Base-by-base conservation (phyloP, 2,329 filamentous ascomycete genomes). In the Neofusicoccum cordaticola region DNA sequence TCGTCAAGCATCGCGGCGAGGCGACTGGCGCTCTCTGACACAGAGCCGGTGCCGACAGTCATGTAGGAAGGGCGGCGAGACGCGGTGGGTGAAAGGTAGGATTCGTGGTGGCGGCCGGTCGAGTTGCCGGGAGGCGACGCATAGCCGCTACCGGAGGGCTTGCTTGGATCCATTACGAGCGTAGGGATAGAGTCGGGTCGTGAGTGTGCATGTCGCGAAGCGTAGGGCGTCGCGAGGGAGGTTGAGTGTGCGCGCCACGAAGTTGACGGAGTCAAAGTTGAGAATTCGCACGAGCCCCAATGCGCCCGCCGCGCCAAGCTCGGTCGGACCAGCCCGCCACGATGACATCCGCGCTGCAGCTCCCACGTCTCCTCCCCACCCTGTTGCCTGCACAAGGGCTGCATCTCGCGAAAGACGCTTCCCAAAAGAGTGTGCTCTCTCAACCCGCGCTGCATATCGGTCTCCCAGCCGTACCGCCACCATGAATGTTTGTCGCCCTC, bases 31-130 rank as follows among this genome's bases (percentile, higher is more conserved):
- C 92, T 91, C 73, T 92, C 88, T 19, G 93, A 93, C 22, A 90
- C 88, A 63, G 89, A 88, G 62, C 93, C 93, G 69, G 84, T 88
- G 65, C 94, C 94, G 58, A 97, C 91, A 4, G 92, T 96, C 89
- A 96, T 91, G 78, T 93, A 97, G 66, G 87, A 84, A 58, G 90
- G 90, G 67, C 78, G 61, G 71, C 65, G 69, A 68, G 53, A 35
- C 8, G 42, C 42, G 31, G 48, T 47, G 41, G 47, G 34, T 17
- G 63, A 47, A 11, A 65, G 63, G 47, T 65, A 61, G 44, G 63
- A 65, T 52, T 65, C 63, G 34, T 45, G 27, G 63, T 65, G 53
- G 63, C 63, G 62, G 69, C 69, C 68, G 65, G 65, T 61, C 73
- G 67, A 41, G 50, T 53, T 35, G 42, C 61, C 50, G 22, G 61